A percentile compares a stretch with the other conserved stretches of the same genome.
These are phyloP conservation scores for Trichosporon inkin DNA, from an alignment of 1,284 basidiomycete species.

Conservation along the genomic window DNA sequence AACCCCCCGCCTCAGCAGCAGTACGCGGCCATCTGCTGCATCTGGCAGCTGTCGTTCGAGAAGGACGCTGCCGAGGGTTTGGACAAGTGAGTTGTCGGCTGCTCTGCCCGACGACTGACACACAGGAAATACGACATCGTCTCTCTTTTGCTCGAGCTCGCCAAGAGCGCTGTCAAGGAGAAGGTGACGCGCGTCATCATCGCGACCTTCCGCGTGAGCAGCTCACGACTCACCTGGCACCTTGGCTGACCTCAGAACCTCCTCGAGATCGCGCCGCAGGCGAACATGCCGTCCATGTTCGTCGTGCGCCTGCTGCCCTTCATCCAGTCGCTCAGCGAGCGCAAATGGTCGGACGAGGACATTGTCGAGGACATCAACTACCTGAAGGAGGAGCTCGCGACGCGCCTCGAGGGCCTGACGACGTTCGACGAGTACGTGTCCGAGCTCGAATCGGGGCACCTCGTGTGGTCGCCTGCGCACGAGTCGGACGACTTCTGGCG, in stretches of 20 bases:
- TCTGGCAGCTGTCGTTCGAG: constrained; percentile 94
- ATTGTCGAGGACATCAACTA: constrained; percentile 86
- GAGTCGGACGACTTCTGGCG: constrained; percentile 97
- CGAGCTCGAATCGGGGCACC: constrained; percentile 81
- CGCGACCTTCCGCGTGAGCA: constrained; percentile 75
- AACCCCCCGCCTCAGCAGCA: constrained; percentile 78
- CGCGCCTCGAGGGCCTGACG: constrained; percentile 71
- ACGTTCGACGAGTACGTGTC: constrained; percentile 95
- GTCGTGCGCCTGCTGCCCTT: constrained; percentile 82
- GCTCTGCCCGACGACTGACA: too few species aligned
- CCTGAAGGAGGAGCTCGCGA: constrained; percentile 73
- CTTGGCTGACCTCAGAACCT: constrained; percentile 62
- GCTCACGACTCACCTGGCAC: neutral
- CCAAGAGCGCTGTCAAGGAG: constrained; percentile 89
- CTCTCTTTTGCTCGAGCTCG: constrained; percentile 77
- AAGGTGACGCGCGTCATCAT: constrained; percentile 95
- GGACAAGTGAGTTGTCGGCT: constrained; percentile 58
- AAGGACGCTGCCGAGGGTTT: constrained; percentile 75
- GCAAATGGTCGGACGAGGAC: constrained; percentile 94
- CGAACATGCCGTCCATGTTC: constrained; percentile 88
- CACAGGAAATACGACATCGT: constrained; percentile 83
- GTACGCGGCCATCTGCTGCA: constrained; percentile 85
- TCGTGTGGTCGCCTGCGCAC: constrained; percentile 93
- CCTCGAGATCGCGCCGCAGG: constrained; percentile 56
- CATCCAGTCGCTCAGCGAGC: constrained; percentile 70